Evolutionary conservation across 2,329 filamentous ascomycete species (phyloP).

Genomic region (Didymella pinodella): DNA sequence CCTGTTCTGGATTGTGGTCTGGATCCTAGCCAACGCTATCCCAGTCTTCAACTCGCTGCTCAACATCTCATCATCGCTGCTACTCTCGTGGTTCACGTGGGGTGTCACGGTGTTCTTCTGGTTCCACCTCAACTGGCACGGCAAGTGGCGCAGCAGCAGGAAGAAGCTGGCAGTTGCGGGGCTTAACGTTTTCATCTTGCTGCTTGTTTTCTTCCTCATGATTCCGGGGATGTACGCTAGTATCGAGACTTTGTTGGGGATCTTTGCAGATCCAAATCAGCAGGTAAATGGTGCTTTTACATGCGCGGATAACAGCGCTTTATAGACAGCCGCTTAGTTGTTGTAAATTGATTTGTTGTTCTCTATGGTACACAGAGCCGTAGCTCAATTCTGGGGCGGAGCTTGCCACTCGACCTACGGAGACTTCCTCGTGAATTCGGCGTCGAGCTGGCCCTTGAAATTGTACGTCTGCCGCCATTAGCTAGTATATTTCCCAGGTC

Average conservation of each 20-base stretch:
- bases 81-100: slow-evolving; percentile 42
- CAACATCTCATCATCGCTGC: slow-evolving; percentile 36
- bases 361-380: too few species aligned
- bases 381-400: too few species aligned
- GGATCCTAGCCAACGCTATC: slow-evolving; percentile 41
- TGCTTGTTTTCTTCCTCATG: slow-evolving; percentile 35
- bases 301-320: slow-evolving; percentile 38
- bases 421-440: too few species aligned
- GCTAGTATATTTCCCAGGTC: too few species aligned
- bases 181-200: slow-evolving; percentile 35
- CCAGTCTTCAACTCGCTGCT: slow-evolving; percentile 39
- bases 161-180: slow-evolving; percentile 33
- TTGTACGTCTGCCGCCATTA: too few species aligned
- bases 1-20: slow-evolving; percentile 39
- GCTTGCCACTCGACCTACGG: too few species aligned
- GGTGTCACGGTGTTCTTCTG: slow-evolving; percentile 42
- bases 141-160: slow-evolving; percentile 30
- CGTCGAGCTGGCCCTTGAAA: too few species aligned
- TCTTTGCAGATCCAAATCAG: slow-evolving; percentile 36
- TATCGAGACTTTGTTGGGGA: slow-evolving; percentile 31
- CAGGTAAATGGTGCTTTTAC: slow-evolving; percentile 40
- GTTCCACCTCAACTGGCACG: slow-evolving; percentile 41
- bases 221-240: slow-evolving; percentile 39
- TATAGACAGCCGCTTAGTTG: not conserved
- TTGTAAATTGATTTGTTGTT: too few species aligned